These are phyloP conservation scores for Trichomonas vaginalis DNA, from an alignment of 208 protist genomes.

Conservation along the genomic window DNA sequence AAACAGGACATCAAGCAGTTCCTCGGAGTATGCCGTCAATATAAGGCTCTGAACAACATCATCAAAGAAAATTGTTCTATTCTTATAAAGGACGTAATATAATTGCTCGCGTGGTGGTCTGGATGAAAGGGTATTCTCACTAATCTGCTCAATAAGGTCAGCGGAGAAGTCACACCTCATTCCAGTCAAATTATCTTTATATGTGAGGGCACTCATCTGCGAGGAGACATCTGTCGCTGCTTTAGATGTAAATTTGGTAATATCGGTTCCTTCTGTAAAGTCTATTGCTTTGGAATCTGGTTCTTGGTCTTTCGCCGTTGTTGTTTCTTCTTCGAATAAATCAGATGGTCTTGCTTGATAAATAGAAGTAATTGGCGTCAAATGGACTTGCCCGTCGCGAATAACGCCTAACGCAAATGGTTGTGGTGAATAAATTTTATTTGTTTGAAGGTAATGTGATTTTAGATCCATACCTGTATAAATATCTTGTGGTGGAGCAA, in stretches of 20 bases:
- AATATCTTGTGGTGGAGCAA: background rate
- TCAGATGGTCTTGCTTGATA: background rate
- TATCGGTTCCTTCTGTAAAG: background rate
- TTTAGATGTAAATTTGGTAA: background rate
- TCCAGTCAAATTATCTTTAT: background rate
- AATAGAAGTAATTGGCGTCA: background rate
- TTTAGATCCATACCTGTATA: background rate
- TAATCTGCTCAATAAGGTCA: background rate
- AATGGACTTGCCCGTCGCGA: background rate
- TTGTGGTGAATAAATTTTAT: background rate
- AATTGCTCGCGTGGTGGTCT: background rate
- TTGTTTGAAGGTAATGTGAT: background rate
- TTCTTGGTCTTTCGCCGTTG: too few relatives aligned
- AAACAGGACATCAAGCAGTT: background rate
- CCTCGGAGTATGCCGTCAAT: background rate
- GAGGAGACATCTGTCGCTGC: background rate
- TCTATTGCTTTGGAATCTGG: too few relatives aligned
- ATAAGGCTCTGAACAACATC: background rate
- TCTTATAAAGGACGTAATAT: background rate
- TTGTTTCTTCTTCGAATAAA: background rate
- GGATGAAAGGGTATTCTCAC: background rate
- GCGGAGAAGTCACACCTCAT: background rate
- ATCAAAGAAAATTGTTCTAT: slow-evolving; percentile 10
- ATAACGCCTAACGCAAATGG: background rate
- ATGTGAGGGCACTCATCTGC: background rate